Percentiles rank a stretch among this genome's conserved stretches.
Evolutionary conservation across 2,329 filamentous ascomycete genomes (phyloP).

Genomic region (Neofusicoccum parvum): DNA sequence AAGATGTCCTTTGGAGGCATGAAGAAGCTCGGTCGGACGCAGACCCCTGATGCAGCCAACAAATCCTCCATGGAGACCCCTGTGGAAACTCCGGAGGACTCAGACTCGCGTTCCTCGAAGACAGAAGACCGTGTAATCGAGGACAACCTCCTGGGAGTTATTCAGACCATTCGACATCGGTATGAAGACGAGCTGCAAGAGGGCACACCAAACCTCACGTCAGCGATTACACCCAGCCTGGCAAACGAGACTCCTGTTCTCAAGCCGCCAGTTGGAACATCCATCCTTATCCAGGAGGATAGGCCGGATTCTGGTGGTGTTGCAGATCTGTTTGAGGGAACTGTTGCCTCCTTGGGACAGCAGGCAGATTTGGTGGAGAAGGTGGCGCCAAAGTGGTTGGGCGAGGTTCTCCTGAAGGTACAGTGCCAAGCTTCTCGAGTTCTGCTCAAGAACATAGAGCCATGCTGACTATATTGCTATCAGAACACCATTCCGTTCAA

Average conservation of each 20-base stretch:
- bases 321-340: constrained; percentile 89
- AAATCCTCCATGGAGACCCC: constrained; percentile 2
- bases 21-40: constrained; percentile 76
- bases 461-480: neutral
- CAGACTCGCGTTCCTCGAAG: constrained; percentile 60
- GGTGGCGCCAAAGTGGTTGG: constrained; percentile 87
- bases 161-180: constrained; percentile 72
- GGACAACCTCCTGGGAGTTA: constrained; percentile 70
- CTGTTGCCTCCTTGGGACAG: constrained; percentile 72
- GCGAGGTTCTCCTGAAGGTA: constrained; percentile 77
- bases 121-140: constrained; percentile 72
- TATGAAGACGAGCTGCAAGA: constrained; percentile 71
- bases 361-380: constrained; percentile 85
- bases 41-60: constrained; percentile 55
- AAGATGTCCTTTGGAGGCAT: constrained; percentile 71
- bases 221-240: constrained; percentile 68
- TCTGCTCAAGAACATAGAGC: neutral
- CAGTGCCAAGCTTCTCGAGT: constrained; percentile 24
- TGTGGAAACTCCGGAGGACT: constrained; percentile 69
- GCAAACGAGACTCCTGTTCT: constrained; percentile 75
- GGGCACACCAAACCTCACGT: constrained; percentile 55
- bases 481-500: constrained; percentile 80
- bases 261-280: constrained; percentile 67
- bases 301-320: constrained; percentile 64
- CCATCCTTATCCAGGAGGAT: constrained; percentile 67